Base-by-base conservation (phyloP, 2,329 filamentous ascomycete species). In the Helicocarpus griseus region DNA sequence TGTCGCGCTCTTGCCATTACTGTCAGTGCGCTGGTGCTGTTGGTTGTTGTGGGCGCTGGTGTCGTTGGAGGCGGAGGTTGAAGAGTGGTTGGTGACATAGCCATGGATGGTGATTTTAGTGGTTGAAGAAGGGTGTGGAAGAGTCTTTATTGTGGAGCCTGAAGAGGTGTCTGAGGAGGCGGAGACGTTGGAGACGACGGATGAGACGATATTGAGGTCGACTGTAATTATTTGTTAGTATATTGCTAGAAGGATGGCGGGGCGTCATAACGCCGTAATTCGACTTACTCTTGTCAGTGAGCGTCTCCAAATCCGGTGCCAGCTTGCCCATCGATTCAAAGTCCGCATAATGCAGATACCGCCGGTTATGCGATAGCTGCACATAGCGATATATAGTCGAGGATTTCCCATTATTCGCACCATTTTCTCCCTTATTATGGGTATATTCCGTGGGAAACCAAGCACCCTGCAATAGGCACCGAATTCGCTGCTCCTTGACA, bases 61-160 rank as follows among this genome's bases (percentile, higher is more conserved):
- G 19, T 73, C 57, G 60, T 71, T 69, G 53, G 70, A 62, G 60
- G 49, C 51, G 2, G 61, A 60, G 4, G 56, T 47, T n/a, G n/a
- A n/a, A n/a, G 11, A 55, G 43, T 2, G 61, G 56, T 21, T 67
- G 60, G 5, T 66, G 13, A 71, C 57, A 58, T 85, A 87, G 56
- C 88, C 89, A 68, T 91, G 88, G 49, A 97, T 89, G 4, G 89
- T 95, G 61, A 97, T 95, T 67, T 89, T 95, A 33, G 89, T 95
- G 5, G 70, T 71, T n/a, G 68, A 65, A 7, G 63, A 59, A 35
- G 63, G 59, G 36, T 66, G 67, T n/a, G 65, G 60, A 17, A 62
- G 56, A 47, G 67, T 67, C 54, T 76, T 76, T 28, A 75, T 66
- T 3, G 74, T 77, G 49, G 71, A 72, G 44, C 72, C 69, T 40